These are phyloP conservation scores for Neofusicoccum ribis DNA, from an alignment of 2,329 filamentous ascomycete species.

Conservation along the genomic window DNA sequence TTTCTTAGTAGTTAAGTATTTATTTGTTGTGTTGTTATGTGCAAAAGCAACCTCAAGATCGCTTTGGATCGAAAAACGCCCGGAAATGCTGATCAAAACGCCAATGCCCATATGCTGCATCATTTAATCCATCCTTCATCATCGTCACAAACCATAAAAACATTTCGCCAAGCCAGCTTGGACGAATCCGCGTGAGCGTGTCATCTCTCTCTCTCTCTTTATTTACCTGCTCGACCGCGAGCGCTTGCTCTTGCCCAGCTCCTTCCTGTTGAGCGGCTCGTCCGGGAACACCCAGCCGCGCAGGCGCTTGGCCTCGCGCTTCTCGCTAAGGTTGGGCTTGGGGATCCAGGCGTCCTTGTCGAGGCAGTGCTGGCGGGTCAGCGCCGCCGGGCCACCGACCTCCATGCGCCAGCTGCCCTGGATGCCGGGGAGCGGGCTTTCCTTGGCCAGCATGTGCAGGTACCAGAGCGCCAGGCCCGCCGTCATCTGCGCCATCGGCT, in stretches of 20 bases:
- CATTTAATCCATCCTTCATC: conserved; percentile 1
- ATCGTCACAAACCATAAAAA: conserved; percentile 13
- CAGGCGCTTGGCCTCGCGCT: conserved; percentile 71
- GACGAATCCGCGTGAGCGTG: background rate
- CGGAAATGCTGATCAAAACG: conserved; percentile 13
- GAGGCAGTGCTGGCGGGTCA: conserved; percentile 68
- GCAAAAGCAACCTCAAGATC: background rate
- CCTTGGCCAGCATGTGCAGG: conserved; percentile 69
- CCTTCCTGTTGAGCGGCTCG: conserved; percentile 69
- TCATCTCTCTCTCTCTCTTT: background rate
- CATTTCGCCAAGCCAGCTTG: conserved; percentile 3
- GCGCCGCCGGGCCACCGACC: conserved; percentile 72
- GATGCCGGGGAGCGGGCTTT: conserved; percentile 61
- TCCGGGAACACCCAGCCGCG: conserved; percentile 77
- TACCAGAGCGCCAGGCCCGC: conserved; percentile 76
- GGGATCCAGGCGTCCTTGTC: conserved; percentile 77
- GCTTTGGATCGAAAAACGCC: conserved; percentile 8
- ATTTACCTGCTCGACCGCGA: conserved; percentile 9
- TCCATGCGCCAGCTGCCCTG: conserved; percentile 64
- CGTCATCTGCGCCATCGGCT: conserved; percentile 55
- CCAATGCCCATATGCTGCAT: background rate
- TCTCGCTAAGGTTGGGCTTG: conserved; percentile 69
- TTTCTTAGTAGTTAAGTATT: conserved; percentile 7
- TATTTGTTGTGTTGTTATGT: background rate
- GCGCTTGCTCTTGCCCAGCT: conserved; percentile 61